Percentiles rank a stretch among this genome's conserved stretches.
phyloP scores from a whole-genome alignment of 2,329 filamentous ascomycete genomes.

The Colletotrichum sp. region DNA sequence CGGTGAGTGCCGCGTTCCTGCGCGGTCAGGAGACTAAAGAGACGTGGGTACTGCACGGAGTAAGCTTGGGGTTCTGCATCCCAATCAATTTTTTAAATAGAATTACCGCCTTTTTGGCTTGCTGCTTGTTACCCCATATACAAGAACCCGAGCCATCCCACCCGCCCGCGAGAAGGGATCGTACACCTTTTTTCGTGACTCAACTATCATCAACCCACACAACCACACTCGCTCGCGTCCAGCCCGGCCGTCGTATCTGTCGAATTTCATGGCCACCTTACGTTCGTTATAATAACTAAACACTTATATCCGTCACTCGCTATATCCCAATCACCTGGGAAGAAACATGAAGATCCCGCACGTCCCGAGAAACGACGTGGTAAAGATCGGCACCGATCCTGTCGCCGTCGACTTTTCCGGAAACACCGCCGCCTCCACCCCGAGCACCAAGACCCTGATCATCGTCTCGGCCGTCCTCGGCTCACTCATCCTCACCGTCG shows the following conservation, averaged over 20 bases:
- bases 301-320: neutral
- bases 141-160: neutral
- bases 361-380: neutral
- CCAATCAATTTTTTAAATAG: slow-evolving; percentile 8
- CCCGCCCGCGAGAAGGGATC: neutral
- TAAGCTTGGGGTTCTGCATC: neutral
- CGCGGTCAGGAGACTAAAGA: neutral
- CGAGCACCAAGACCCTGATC: neutral
- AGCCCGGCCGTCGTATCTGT: neutral
- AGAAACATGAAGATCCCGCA: neutral
- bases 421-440: neutral
- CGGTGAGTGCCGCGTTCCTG: slow-evolving; percentile 8
- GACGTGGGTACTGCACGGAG: neutral
- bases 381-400: slow-evolving; percentile 1
- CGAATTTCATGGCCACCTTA: neutral
- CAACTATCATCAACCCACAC: neutral
- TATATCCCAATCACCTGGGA: neutral
- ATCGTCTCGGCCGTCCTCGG: slow-evolving; percentile 5
- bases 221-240: neutral
- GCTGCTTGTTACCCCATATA: neutral
- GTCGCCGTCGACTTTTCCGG: slow-evolving; percentile 4
- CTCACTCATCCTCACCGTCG: neutral
- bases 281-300: neutral
- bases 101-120: neutral
- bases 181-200: neutral